Evolutionary conservation across 2,329 filamentous ascomycete species (phyloP).

Genomic region (Colletotrichum gigasporum): DNA sequence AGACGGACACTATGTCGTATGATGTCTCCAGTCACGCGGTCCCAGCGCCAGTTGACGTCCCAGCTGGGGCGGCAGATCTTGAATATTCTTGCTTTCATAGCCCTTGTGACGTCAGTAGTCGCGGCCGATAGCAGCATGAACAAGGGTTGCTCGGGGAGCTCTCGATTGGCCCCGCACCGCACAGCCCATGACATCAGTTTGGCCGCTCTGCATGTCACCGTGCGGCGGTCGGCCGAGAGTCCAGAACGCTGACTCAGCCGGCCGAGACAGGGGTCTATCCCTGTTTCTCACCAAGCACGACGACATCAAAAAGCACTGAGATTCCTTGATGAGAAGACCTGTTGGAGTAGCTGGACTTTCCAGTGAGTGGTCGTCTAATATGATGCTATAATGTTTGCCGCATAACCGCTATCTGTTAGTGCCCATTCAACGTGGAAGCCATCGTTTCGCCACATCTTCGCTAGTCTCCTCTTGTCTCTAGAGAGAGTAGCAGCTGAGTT

Average conservation of each 20-base stretch:
- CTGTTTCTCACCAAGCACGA: slow-evolving; percentile 5
- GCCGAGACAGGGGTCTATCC: not conserved
- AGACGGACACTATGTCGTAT: slow-evolving; percentile 17
- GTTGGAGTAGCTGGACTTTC: no score
- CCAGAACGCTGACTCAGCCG: slow-evolving; percentile 25
- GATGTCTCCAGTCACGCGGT: slow-evolving; percentile 28
- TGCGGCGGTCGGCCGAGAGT: slow-evolving; percentile 7
- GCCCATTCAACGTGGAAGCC: no score
- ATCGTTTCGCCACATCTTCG: no score
- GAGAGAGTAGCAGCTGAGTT: no score
- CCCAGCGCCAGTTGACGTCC: slow-evolving; percentile 28
- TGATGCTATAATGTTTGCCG: no score
- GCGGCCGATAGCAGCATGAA: not conserved
- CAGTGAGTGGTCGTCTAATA: no score
- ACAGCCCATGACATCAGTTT: slow-evolving; percentile 26
- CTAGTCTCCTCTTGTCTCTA: no score
- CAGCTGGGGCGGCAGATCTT: slow-evolving; percentile 14
- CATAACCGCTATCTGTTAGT: no score
- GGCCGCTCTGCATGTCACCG: slow-evolving; percentile 17
- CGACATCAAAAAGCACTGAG: no score
- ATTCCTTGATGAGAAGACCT: not conserved
- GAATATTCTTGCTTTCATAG: slow-evolving; percentile 19
- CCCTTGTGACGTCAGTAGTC: slow-evolving; percentile 23
- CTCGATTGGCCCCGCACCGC: slow-evolving; percentile 19
- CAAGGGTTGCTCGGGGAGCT: slow-evolving; percentile 15